Evolutionary conservation across 805 yeast genomes (phyloP).

Genomic region (Kregervanrija pseudodelftensis): DNA sequence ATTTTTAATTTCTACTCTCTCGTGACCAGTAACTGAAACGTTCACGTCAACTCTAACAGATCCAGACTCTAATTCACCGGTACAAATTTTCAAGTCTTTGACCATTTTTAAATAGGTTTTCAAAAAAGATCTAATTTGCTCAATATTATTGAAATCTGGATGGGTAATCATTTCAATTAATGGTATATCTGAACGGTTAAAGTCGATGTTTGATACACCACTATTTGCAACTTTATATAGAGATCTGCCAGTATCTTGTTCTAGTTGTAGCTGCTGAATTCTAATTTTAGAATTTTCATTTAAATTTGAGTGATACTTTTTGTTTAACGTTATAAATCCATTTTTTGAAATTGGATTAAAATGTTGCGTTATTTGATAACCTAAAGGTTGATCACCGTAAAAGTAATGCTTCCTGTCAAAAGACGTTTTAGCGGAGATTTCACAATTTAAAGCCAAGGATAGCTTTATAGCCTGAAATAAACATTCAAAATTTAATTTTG

Average conservation of each 20-base stretch:
- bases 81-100: constrained; percentile 61
- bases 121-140: constrained; percentile 70
- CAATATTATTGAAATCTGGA: constrained; percentile 69
- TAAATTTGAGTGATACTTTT: constrained; percentile 43
- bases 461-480: constrained; percentile 63
- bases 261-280: constrained; percentile 80
- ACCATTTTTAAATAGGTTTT: constrained; percentile 72
- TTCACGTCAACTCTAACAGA: constrained; percentile 95
- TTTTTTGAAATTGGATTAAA: constrained; percentile 68
- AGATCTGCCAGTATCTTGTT: constrained; percentile 91
- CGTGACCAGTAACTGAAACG: constrained; percentile 65
- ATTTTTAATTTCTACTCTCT: constrained; percentile 85
- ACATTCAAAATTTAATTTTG: constrained; percentile 69
- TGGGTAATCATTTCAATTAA: constrained; percentile 85
- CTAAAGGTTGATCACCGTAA: constrained; percentile 93
- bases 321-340: constrained; percentile 48
- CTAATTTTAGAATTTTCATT: constrained; percentile 40
- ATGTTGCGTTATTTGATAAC: constrained; percentile 92
- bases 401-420: constrained; percentile 96
- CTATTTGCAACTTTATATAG: constrained; percentile 37
- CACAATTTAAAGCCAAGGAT: constrained; percentile 60
- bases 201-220: constrained; percentile 50
- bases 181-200: constrained; percentile 80
- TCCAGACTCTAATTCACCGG: constrained; percentile 91
- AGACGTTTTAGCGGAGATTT: constrained; percentile 46